These are phyloP conservation scores for Termitomyces sp. DNA, from an alignment of 768 basidiomycete genomes.

Conservation along the genomic window DNA sequence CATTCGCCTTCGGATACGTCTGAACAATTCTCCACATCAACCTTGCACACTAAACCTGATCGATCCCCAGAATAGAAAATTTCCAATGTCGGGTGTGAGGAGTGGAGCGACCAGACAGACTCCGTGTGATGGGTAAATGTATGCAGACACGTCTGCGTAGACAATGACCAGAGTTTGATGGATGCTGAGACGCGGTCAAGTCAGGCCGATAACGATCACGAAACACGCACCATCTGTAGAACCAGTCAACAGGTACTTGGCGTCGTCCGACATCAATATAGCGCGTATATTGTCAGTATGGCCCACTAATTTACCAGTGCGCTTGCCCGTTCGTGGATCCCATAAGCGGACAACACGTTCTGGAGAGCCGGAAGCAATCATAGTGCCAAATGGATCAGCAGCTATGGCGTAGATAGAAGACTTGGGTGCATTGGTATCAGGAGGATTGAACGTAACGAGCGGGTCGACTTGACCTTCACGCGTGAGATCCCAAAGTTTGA, in stretches of 20 bases:
- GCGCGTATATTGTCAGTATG: conserved; percentile 97
- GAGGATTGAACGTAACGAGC: conserved; percentile 59
- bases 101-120: conserved; percentile 90
- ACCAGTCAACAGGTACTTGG: conserved; percentile 81
- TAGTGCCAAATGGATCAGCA: conserved; percentile 71
- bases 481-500: conserved; percentile 90
- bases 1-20: conserved; percentile 90
- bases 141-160: conserved; percentile 85
- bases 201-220: background rate
- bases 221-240: conserved; percentile 58
- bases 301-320: conserved; percentile 83
- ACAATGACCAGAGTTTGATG: conserved; percentile 91
- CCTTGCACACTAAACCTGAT: conserved; percentile 81
- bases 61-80: conserved; percentile 95
- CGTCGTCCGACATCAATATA: conserved; percentile 84
- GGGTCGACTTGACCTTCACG: conserved; percentile 35
- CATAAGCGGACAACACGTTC: conserved; percentile 88
- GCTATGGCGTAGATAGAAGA: conserved; percentile 76
- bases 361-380: conserved; percentile 86
- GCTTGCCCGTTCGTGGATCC: conserved; percentile 86
- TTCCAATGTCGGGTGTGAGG: conserved; percentile 78
- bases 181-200: conserved; percentile 39
- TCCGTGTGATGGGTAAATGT: conserved; percentile 96
- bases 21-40: conserved; percentile 80
- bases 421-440: conserved; percentile 62